A percentile compares a stretch with the other conserved stretches of the same genome.
Evolutionary conservation across 2,329 filamentous ascomycete species (phyloP).

Genomic region (Pyrenophora teres): DNA sequence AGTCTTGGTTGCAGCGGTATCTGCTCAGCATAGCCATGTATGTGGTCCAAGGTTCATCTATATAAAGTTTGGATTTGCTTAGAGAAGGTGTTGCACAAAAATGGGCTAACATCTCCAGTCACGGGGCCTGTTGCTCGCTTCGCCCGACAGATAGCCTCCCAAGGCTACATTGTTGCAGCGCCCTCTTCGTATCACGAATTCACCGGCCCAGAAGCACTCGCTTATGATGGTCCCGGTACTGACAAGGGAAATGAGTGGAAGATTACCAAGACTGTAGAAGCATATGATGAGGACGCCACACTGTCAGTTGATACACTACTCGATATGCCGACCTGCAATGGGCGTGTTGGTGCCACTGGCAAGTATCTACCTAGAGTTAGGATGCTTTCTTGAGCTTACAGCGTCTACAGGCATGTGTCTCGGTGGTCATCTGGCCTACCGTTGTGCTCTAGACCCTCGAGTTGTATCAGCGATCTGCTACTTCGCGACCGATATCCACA

Average conservation of each 20-base stretch:
- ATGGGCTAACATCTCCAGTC: slow-evolving; percentile 52
- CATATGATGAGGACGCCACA: slow-evolving; percentile 71
- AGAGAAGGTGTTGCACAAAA: no score
- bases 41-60: no score
- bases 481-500: slow-evolving; percentile 92
- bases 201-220: slow-evolving; percentile 77
- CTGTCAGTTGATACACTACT: slow-evolving; percentile 51
- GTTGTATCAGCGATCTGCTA: slow-evolving; percentile 81
- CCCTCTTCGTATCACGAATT: slow-evolving; percentile 95
- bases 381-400: slow-evolving; percentile 61
- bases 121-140: slow-evolving; percentile 90
- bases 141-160: slow-evolving; percentile 85
- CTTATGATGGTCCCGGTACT: slow-evolving; percentile 86
- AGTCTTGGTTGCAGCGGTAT: no score
- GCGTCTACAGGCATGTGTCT: slow-evolving; percentile 71
- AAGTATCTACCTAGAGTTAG: background rate
- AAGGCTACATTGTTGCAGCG: slow-evolving; percentile 91
- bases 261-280: slow-evolving; percentile 78
- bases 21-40: no score
- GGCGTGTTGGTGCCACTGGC: slow-evolving; percentile 60
- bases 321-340: slow-evolving; percentile 63
- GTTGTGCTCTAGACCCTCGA: slow-evolving; percentile 73
- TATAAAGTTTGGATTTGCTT: no score
- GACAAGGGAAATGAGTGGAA: slow-evolving; percentile 88
- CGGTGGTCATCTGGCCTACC: slow-evolving; percentile 82